Conservation (phyloP, 306 rosid genomes). For the Abrus pulchellus region DNA sequence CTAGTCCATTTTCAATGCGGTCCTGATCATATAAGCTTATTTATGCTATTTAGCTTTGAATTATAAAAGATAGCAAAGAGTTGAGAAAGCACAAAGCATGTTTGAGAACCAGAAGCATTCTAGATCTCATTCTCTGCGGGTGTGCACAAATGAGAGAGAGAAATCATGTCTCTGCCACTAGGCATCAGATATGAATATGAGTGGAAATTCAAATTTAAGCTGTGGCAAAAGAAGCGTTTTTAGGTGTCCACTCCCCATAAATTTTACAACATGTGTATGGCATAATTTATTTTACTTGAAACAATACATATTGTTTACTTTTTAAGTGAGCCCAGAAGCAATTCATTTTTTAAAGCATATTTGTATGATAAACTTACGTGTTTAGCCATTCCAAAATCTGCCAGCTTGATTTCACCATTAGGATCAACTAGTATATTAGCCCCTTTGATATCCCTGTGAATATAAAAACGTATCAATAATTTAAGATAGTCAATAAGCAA, state of each 20-base stretch:
- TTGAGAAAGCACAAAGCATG: slow-evolving; percentile 2
- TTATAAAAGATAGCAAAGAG: slow-evolving; percentile 20
- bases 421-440: slow-evolving; percentile 98
- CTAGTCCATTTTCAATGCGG: not conserved
- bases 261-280: slow-evolving; percentile 23
- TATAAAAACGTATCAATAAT: slow-evolving; percentile 32
- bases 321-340: slow-evolving; percentile 38
- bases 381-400: slow-evolving; percentile 99
- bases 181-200: slow-evolving; percentile 24
- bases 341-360: slow-evolving; percentile 36
- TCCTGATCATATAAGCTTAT: not conserved
- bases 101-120: not conserved
- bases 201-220: slow-evolving; percentile 26
- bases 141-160: slow-evolving; percentile 5
- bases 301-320: slow-evolving; percentile 18
- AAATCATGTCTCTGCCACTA: slow-evolving; percentile 17
- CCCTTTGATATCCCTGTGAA: slow-evolving; percentile 95
- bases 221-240: slow-evolving; percentile 38
- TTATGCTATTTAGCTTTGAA: slow-evolving; percentile 11
- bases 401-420: slow-evolving; percentile 95
- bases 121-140: slow-evolving; percentile 8
- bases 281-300: slow-evolving; percentile 1
- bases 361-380: slow-evolving; percentile 61
- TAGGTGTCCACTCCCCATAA: slow-evolving; percentile 30
- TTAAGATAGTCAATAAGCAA: slow-evolving; percentile 3